Evolutionary conservation across 768 basidiomycete species (phyloP).

Genomic region (Mycena leptocephala): DNA sequence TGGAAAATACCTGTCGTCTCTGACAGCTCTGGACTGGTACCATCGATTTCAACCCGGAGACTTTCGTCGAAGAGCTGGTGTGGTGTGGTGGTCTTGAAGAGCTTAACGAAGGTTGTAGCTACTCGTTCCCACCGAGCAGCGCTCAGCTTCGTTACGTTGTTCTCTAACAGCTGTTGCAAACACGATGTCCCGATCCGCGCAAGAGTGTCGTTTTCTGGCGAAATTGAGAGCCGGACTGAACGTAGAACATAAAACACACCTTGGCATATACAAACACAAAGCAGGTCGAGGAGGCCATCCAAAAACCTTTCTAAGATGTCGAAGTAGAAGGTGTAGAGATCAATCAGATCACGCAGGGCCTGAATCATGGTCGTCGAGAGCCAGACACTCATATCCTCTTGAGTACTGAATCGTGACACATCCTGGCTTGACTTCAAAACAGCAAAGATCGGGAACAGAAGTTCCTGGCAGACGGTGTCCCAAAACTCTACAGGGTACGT

Average conservation of each 20-base stretch:
- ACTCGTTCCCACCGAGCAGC: slow-evolving; percentile 92
- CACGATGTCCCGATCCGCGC: slow-evolving; percentile 98
- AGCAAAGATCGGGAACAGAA: slow-evolving; percentile 98
- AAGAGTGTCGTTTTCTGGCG: slow-evolving; percentile 95
- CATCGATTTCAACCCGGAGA: slow-evolving; percentile 88
- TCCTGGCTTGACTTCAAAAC: slow-evolving; percentile 95
- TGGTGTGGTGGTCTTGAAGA: slow-evolving; percentile 98
- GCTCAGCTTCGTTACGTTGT: slow-evolving; percentile 91
- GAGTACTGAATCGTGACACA: slow-evolving; percentile 92
- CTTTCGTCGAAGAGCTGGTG: slow-evolving; percentile 97
- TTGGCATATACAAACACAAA: slow-evolving; percentile 99
- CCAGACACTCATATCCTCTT: slow-evolving; percentile 99
- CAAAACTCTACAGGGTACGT: slow-evolving; percentile 94
- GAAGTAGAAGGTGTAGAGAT: slow-evolving; percentile 97
- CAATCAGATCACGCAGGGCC: slow-evolving; percentile 94
- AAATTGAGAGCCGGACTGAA: slow-evolving; percentile 16
- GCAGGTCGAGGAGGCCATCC: slow-evolving; percentile 93
- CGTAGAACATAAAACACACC: slow-evolving; percentile 63
- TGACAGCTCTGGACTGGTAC: slow-evolving; percentile 64
- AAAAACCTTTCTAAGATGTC: slow-evolving; percentile 91
- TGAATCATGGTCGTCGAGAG: slow-evolving; percentile 99
- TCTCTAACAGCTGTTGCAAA: slow-evolving; percentile 95
- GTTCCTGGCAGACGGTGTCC: slow-evolving; percentile 97
- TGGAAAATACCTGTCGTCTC: slow-evolving; percentile 59
- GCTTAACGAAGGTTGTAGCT: slow-evolving; percentile 91